Base-by-base conservation (phyloP, 139 green algal genomes). In the Mesotaenium endlicherianum region DNA sequence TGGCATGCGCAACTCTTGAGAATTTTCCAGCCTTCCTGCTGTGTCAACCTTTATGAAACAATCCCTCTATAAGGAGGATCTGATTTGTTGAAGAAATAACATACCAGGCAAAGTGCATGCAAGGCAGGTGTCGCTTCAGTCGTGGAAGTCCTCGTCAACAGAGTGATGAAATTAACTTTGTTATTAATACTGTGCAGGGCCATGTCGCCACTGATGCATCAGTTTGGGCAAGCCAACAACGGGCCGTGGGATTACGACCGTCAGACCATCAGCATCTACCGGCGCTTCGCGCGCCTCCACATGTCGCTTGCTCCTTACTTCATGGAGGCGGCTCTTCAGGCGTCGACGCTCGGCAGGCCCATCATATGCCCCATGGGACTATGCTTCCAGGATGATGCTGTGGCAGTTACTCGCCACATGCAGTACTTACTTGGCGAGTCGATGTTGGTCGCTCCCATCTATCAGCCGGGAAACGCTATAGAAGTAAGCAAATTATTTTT, bases 211-310 rank as follows among this genome's bases (percentile, higher is more conserved):
- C 79, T 85, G 40, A 85, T 85, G 79, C 60, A 80, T 20, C 79
- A 85, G 60, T 85, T 85, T 26, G 60, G 64, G 42, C 79, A 78
- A 59, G 41, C 59, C 60, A 85, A 85, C 60, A 85, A 67, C 8
- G 60, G 60, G 31, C 79, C 60, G 26, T 85, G 79, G 79, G 55
- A 78, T 41, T 85, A 85, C 55, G 67, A 79, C 38, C 20, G 30
- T 2, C 0, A 43, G 3, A 79, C 64, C 17, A 16, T 85, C 16
- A 5, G 39, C 39, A 58, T 79, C 42, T 77, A 79, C 55, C 42
- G 53, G 26, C 41, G 64, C 40, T 85, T 80, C n/a, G 43, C 64
- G 2, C 64, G 60, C 26, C 60, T 85, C 14, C 79, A 85, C 79
- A 60, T 85, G 30, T 42, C 41, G 41, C 67, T 85, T 40, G 42